Conservation (phyloP, 208 protist species). For the Acanthamoeba divionensis region DNA sequence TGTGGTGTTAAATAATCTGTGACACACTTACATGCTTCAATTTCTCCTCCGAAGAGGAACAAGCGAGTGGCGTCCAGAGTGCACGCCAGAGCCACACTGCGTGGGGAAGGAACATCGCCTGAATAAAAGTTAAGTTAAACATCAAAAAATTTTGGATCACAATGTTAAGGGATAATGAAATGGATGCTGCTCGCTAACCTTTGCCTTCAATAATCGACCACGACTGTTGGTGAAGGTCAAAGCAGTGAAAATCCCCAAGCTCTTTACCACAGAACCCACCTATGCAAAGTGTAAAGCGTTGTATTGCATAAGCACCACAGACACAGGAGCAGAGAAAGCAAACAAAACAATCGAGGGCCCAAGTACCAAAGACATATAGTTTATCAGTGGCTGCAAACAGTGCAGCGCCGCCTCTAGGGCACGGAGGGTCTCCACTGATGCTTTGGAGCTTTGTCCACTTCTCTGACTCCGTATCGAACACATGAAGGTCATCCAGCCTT, state of each 20-base stretch:
- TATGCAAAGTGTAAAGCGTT: neutral
- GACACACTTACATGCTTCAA: neutral
- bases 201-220: neutral
- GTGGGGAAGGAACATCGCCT: neutral
- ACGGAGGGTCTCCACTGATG: neutral
- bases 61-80: neutral
- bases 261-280: neutral
- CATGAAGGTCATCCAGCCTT: neutral
- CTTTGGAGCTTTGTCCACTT: neutral
- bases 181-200: no score
- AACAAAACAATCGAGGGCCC: no score
- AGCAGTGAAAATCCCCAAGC: neutral
- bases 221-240: neutral
- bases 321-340: neutral
- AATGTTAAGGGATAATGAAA: no score
- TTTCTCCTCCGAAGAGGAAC: slow-evolving; percentile 25
- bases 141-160: no score
- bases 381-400: neutral
- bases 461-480: neutral
- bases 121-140: no score
- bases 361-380: neutral
- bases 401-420: neutral
- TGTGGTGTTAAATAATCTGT: neutral
- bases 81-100: neutral
- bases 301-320: neutral